These are phyloP conservation scores for Haematococcus lacustris DNA, from an alignment of 139 green algal species.

Conservation along the genomic window DNA sequence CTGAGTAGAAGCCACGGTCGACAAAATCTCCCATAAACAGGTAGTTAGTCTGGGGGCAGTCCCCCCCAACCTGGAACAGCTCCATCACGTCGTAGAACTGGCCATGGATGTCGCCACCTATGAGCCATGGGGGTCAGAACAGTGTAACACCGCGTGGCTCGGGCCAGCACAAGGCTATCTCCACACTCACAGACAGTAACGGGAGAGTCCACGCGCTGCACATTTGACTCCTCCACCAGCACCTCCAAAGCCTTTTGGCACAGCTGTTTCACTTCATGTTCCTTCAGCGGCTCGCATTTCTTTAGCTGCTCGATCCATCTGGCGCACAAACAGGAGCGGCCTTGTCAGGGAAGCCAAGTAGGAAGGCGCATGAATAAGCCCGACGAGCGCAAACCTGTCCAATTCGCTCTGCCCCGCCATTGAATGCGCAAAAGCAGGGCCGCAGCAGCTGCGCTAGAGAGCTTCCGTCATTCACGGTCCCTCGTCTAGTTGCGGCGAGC, in stretches of 20 bases:
- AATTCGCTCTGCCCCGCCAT: slow-evolving; percentile 1
- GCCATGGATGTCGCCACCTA: slow-evolving; percentile 95
- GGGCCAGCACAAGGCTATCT: too few species aligned
- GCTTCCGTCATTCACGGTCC: too few species aligned
- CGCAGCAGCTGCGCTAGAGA: too few species aligned
- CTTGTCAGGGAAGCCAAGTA: not conserved
- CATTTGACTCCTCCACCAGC: slow-evolving; percentile 96
- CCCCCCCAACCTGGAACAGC: slow-evolving; percentile 92
- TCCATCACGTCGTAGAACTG: slow-evolving; percentile 99
- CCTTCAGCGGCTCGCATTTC: slow-evolving; percentile 85
- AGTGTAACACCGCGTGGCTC: too few species aligned
- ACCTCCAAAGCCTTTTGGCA: slow-evolving; percentile 92
- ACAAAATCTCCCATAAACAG: slow-evolving; percentile 99
- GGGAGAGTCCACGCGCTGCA: slow-evolving; percentile 91
- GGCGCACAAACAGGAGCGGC: not conserved
- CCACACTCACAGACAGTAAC: slow-evolving; percentile 90
- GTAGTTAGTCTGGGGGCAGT: slow-evolving; percentile 97
- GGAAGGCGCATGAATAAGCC: not conserved
- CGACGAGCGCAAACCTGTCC: not conserved
- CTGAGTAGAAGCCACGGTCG: slow-evolving; percentile 95
- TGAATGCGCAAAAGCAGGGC: too few species aligned
- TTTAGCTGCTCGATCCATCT: slow-evolving; percentile 92
- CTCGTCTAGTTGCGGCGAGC: too few species aligned
- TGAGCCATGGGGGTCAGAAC: too few species aligned
- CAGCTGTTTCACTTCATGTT: slow-evolving; percentile 89